phyloP scores from a whole-genome alignment of 2,329 filamentous ascomycete species.

The Ophiostoma quercus region DNA sequence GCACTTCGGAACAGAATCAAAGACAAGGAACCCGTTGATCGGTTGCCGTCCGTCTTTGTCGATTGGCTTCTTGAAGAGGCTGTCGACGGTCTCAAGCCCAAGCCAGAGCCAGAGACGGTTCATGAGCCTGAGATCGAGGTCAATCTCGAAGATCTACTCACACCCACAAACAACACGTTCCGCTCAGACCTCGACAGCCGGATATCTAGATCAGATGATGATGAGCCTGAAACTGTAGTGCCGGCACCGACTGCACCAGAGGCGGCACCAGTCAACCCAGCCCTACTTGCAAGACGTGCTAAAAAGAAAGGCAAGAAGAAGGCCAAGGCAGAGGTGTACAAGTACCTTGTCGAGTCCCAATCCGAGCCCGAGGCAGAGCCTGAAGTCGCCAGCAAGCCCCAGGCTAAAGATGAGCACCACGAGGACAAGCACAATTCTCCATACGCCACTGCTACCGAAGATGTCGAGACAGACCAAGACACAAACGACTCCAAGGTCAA shows the following conservation, averaged over 20 bases:
- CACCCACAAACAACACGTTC: background rate
- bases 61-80: constrained; percentile 21
- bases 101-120: background rate
- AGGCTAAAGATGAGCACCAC: background rate
- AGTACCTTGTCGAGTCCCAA: constrained; percentile 10
- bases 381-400: background rate
- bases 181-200: background rate
- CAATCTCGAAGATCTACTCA: background rate
- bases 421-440: constrained; percentile 9
- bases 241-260: background rate
- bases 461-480: constrained; percentile 6
- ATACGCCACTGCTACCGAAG: constrained; percentile 6
- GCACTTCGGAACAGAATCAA: constrained; percentile 14
- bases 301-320: constrained; percentile 21
- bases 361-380: background rate
- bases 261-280: background rate
- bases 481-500: background rate
- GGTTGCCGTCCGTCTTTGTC: constrained; percentile 16
- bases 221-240: background rate
- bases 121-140: background rate
- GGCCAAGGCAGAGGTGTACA: constrained; percentile 2
- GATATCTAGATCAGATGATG: background rate
- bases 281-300: constrained; percentile 6
- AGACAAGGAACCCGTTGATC: background rate
- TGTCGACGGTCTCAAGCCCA: background rate